phyloP scores from a whole-genome alignment of 2,329 filamentous ascomycete genomes.

The Fusarium sp. region DNA sequence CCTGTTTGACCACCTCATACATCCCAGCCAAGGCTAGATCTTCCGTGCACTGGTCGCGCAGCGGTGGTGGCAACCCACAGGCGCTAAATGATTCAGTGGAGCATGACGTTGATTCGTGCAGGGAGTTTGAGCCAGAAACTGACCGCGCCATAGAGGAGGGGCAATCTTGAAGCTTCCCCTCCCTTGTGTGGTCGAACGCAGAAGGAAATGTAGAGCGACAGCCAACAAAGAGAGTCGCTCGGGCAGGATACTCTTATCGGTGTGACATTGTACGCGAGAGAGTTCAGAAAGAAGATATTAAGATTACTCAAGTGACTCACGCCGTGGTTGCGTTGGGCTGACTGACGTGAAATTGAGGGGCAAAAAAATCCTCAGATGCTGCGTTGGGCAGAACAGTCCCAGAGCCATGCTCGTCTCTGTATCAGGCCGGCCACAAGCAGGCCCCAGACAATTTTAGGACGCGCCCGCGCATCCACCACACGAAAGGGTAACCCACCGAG shows the following conservation, averaged over 20 bases:
- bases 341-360: slow-evolving; percentile 36
- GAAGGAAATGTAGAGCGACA: neutral
- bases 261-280: neutral
- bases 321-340: slow-evolving; percentile 44
- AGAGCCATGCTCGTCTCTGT: slow-evolving; percentile 4
- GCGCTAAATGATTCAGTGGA: slow-evolving; percentile 39
- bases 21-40: slow-evolving; percentile 34
- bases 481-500: slow-evolving; percentile 30
- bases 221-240: neutral
- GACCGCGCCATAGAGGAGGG: slow-evolving; percentile 41
- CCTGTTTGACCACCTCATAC: slow-evolving; percentile 28
- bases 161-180: slow-evolving; percentile 37
- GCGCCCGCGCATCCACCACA: slow-evolving; percentile 32
- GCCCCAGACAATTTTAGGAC: slow-evolving; percentile 29
- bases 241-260: neutral
- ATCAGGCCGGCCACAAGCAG: slow-evolving; percentile 26
- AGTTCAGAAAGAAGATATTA: neutral
- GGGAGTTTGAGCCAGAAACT: slow-evolving; percentile 37
- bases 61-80: slow-evolving; percentile 43
- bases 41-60: slow-evolving; percentile 36
- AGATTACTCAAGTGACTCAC: slow-evolving; percentile 40
- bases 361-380: slow-evolving; percentile 23
- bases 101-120: slow-evolving; percentile 47
- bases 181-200: slow-evolving; percentile 29
- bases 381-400: slow-evolving; percentile 43